Evolutionary conservation across 345 rosid species (phyloP), one percentile per base, ranked within the genome.

Genomic region (Cochlearia excelsa): DNA sequence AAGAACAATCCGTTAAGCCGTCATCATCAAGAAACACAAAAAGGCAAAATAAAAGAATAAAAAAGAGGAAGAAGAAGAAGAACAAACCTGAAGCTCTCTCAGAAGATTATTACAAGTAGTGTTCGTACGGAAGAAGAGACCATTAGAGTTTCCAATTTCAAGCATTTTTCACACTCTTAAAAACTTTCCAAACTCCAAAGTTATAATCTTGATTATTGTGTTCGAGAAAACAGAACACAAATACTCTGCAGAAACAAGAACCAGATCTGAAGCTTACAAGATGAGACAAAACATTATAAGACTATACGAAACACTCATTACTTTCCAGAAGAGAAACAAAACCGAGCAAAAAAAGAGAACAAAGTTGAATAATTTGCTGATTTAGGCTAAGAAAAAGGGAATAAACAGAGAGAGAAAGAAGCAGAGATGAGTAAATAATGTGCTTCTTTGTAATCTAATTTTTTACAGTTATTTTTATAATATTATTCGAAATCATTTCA

Each of bases 1-100:
- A 74, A 57, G 67, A 71, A 67, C 59, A 67, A 69, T 70, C 69
- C 59, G 69, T 64, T 82, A 51, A 53, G 11, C 46, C 66, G 27
- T 62, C 76, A 82, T 83, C 80, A 77, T 67, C 71, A 42, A 63
- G 59, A 63, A 56, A 62, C 39, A 69, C 30, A 1, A 46, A 56
- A 34, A 27, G 45, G 23, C 0, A 5, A 37, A 9, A 47, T 9
- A 33, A 42, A 1, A 28, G 30, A 42, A 6, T 1, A 31, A 28
- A 5, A 43, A 35, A 57, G 10, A 51, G 43, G 7, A 40, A 41
- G 47, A 60, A 8, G 60, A 51, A 41, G 70, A 63, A 63, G 58
- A 70, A 65, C 72, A 67, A 70, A 92, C 98, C 98, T 92, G 84
- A 69, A 92, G 98, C 80, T 92, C 96, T 71, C 74, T 75, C 67